These are phyloP conservation scores for Ogataea paraovalis DNA, from an alignment of 805 yeast genomes.

Conservation along the genomic window DNA sequence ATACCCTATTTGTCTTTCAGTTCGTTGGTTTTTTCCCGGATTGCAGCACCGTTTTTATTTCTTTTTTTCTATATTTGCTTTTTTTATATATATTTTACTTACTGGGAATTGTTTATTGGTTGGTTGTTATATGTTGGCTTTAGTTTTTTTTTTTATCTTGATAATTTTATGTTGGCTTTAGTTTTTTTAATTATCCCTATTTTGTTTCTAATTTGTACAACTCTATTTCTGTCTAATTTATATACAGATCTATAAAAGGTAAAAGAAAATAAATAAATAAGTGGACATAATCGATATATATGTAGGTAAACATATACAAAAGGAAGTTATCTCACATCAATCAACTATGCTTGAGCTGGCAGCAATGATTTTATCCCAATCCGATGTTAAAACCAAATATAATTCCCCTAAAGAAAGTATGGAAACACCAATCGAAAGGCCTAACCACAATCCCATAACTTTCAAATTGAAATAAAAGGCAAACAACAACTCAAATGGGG, in stretches of 20 bases:
- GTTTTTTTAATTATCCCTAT: no score
- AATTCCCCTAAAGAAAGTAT: slow-evolving; percentile 38
- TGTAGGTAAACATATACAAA: background rate
- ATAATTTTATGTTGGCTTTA: no score
- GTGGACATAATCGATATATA: no score
- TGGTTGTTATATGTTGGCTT: no score
- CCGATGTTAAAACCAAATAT: slow-evolving; percentile 38
- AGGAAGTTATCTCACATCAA: background rate
- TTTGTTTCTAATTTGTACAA: no score
- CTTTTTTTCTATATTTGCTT: background rate
- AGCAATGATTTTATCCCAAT: slow-evolving; percentile 51
- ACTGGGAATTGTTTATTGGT: no score
- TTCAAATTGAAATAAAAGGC: slow-evolving; percentile 39
- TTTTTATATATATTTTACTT: no score
- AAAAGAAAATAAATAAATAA: background rate
- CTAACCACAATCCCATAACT: slow-evolving; percentile 48
- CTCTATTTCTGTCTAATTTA: no score
- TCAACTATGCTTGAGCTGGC: slow-evolving; percentile 21
- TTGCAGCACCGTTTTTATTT: background rate
- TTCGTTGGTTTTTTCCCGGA: background rate
- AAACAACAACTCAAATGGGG: slow-evolving; percentile 43
- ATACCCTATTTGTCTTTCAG: background rate
- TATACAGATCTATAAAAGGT: no score
- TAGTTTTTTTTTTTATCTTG: no score
- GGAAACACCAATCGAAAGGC: slow-evolving; percentile 39